Conservation (phyloP, 352 stramenopile genomes). For the Phytophthora boehmeriae region DNA sequence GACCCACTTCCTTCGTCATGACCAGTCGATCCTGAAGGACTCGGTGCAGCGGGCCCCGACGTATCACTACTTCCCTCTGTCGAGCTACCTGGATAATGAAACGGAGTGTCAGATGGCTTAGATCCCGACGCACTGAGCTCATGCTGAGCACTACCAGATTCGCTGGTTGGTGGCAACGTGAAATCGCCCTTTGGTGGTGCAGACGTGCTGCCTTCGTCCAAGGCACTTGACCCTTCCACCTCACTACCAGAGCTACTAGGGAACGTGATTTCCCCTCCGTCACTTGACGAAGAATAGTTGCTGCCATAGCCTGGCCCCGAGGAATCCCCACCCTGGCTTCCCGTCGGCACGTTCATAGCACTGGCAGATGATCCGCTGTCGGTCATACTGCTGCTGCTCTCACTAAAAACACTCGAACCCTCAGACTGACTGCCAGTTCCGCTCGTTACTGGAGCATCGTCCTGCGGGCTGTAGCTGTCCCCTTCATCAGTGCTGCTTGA, state of each 20-base stretch:
- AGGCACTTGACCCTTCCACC: conserved; percentile 10
- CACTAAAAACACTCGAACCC: conserved; percentile 13
- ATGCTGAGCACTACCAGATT: conserved; percentile 9
- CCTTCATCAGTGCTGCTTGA: conserved; percentile 10
- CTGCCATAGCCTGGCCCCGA: conserved; percentile 7
- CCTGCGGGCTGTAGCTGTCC: conserved; percentile 1
- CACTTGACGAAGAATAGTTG: conserved; percentile 4
- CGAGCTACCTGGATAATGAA: conserved; percentile 8
- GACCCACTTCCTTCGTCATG: conserved; percentile 5
- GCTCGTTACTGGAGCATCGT: background rate
- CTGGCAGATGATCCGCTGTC: conserved; percentile 5
- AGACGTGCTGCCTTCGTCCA: conserved; percentile 13
- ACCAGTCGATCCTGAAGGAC: background rate
- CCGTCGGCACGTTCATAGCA: background rate
- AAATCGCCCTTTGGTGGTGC: conserved; percentile 6
- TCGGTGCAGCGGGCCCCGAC: background rate
- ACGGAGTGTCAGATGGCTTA: conserved; percentile 7
- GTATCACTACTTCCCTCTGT: too few species aligned
- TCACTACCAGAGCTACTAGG: conserved; percentile 7
- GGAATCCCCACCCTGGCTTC: conserved; percentile 6
- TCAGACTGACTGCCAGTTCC: background rate
- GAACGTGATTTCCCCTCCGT: background rate
- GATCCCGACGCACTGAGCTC: conserved; percentile 12
- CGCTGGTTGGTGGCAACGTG: conserved; percentile 5
- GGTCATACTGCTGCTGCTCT: conserved; percentile 6